phyloP scores from a whole-genome alignment of 257 asterid genomes.

The Gentiana straminea region DNA sequence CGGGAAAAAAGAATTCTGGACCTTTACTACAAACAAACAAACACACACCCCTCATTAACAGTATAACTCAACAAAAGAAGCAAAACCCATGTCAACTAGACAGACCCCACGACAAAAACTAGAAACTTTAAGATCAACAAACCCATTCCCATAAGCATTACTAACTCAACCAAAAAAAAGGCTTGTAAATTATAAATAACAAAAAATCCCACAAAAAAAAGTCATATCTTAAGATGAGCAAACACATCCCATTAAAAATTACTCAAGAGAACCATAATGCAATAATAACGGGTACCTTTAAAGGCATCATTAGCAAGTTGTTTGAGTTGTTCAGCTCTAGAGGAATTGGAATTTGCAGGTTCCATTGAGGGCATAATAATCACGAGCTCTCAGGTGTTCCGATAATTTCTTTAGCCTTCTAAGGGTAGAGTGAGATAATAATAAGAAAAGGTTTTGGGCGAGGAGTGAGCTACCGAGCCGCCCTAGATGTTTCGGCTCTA shows the following conservation, averaged over 20 bases:
- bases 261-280: not conserved
- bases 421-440: not conserved
- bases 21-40: not conserved
- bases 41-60: not conserved
- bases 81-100: not conserved
- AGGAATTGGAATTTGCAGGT: constrained; percentile 35
- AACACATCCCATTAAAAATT: not conserved
- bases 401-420: not conserved
- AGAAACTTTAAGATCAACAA: constrained; percentile 1
- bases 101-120: not conserved
- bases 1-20: too few relatives aligned
- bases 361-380: constrained; percentile 71
- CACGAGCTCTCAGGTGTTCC: not conserved
- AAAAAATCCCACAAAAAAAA: not conserved
- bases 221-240: not conserved
- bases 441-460: too few relatives aligned
- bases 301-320: constrained; percentile 85
- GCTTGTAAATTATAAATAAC: not conserved
- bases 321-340: constrained; percentile 75
- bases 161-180: not conserved
- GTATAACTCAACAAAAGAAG: not conserved
- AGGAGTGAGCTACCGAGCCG: too few relatives aligned
- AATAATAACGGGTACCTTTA: constrained; percentile 43
- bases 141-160: not conserved
- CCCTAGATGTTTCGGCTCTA: too few relatives aligned